Percentiles rank a stretch among this genome's conserved stretches.
These are phyloP conservation scores for Penicillium argentinense DNA, from an alignment of 495 filamentous ascomycete genomes.

Conservation along the genomic window DNA sequence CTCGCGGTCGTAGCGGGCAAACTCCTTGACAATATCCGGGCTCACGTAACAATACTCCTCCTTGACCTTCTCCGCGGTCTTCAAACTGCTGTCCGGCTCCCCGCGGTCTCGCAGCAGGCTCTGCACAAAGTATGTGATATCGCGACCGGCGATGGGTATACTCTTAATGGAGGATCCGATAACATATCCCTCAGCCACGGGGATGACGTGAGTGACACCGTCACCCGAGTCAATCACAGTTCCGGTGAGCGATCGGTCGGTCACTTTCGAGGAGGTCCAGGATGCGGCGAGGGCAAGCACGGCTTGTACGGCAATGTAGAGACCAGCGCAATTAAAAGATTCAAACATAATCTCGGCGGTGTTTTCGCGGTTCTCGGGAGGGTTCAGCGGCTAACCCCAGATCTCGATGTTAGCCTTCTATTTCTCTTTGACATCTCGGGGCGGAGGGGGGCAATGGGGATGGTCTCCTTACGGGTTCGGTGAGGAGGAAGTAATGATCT, in stretches of 20 bases:
- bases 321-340: conserved; percentile 97
- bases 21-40: conserved; percentile 98
- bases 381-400: conserved; percentile 79
- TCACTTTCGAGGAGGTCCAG: conserved; percentile 97
- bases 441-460: not conserved
- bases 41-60: conserved; percentile 98
- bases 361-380: conserved; percentile 97
- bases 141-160: conserved; percentile 93
- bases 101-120: conserved; percentile 92
- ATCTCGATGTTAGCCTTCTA: conserved; percentile 18
- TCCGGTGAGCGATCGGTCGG: conserved; percentile 93
- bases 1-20: conserved; percentile 86
- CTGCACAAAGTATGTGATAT: conserved; percentile 98
- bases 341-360: conserved; percentile 99
- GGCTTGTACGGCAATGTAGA: conserved; percentile 98
- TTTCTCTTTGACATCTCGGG: not conserved
- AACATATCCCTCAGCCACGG: conserved; percentile 97
- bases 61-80: conserved; percentile 97
- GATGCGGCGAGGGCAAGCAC: conserved; percentile 95
- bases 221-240: conserved; percentile 98
- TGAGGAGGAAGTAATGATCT: conserved; percentile 97
- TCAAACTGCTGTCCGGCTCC: conserved; percentile 93
- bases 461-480: conserved; percentile 75
- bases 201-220: conserved; percentile 98
- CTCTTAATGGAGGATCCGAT: conserved; percentile 99